phyloP scores from a whole-genome alignment of 768 basidiomycete genomes.

The Mycena rosella region DNA sequence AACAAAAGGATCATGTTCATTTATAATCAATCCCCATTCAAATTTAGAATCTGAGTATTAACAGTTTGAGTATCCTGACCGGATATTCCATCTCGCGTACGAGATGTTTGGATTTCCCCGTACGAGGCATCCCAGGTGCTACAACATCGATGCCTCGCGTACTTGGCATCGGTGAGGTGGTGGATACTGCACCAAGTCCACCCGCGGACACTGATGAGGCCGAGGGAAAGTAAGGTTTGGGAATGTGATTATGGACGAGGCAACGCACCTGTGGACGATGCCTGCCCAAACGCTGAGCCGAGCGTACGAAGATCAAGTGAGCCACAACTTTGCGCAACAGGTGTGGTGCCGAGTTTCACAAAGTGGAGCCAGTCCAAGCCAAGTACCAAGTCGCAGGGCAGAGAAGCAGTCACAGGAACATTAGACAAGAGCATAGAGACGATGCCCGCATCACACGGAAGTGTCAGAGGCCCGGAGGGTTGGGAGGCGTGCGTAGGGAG shows the following conservation, averaged over 20 bases:
- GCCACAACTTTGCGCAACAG: neutral
- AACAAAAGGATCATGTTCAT: neutral
- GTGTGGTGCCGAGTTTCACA: neutral
- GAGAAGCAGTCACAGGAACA: neutral
- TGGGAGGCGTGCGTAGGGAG: neutral
- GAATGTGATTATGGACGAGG: neutral
- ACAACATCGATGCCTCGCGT: conserved; percentile 4
- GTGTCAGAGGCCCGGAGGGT: neutral
- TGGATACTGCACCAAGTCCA: conserved; percentile 4
- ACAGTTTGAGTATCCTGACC: conserved; percentile 3
- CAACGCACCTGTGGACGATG: neutral
- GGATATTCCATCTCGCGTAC: conserved; percentile 16
- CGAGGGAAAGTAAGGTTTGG: neutral
- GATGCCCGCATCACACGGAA: neutral
- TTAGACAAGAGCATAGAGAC: neutral
- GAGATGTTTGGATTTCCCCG: conserved; percentile 9
- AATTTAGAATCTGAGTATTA: neutral
- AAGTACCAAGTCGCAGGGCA: neutral
- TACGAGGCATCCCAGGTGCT: neutral
- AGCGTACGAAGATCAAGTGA: neutral
- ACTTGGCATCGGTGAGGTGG: conserved; percentile 16
- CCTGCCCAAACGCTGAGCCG: neutral
- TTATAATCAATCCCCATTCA: neutral
- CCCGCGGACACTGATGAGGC: neutral
- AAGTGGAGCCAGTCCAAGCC: conserved; percentile 4